Base-by-base conservation (phyloP, 2,329 filamentous ascomycete genomes). In the Colletotrichum graminicola region DNA sequence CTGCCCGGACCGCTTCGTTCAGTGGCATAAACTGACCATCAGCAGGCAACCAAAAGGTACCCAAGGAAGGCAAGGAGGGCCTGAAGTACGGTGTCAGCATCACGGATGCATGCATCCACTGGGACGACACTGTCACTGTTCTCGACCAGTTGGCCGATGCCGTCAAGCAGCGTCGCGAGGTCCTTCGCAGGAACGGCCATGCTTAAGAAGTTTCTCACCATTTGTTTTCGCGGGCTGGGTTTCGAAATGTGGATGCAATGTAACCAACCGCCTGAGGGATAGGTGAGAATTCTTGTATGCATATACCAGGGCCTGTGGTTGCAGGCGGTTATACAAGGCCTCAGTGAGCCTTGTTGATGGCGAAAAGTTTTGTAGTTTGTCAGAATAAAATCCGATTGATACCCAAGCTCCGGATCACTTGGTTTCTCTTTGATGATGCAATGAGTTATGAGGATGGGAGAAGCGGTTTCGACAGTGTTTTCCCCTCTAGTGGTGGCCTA, bases 51-150 rank as follows among this genome's bases (percentile, higher is more conserved):
- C 96, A 99, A 81, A 98, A 98, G 83, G 94, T 98, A 4, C 94
- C 95, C 43, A 87, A 90, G 66, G 94, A 97, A 83, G 95, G 95
- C 79, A 94, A 93, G 82, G 86, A 88, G 11, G 94, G 92, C 43
- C 89, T 98, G 73, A 92, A 97, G 84, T 95, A 97, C 82, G 96
- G 96, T 77, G 93, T 98, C 79, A 96, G 93, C 81, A 98, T 98
- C 81, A 99, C 96, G 0, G 96, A 99, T 82, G 95, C 96, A 60
- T 99, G 96, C 83, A 98, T 99, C 80, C 87, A 91, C 82, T 98
- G 95, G 95, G 90, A 95, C 74, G 94, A 97, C 76, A 98, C 96
- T 4, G 91, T 95, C 76, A 83, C 84, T 0, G 92, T 95, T 2
- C 89, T 98, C 14, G 92, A 92, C 75, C 86, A 86, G 62, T 88